Evolutionary conservation across 2,329 filamentous ascomycete genomes (phyloP).

Genomic region (Teratosphaeria zuluensis): DNA sequence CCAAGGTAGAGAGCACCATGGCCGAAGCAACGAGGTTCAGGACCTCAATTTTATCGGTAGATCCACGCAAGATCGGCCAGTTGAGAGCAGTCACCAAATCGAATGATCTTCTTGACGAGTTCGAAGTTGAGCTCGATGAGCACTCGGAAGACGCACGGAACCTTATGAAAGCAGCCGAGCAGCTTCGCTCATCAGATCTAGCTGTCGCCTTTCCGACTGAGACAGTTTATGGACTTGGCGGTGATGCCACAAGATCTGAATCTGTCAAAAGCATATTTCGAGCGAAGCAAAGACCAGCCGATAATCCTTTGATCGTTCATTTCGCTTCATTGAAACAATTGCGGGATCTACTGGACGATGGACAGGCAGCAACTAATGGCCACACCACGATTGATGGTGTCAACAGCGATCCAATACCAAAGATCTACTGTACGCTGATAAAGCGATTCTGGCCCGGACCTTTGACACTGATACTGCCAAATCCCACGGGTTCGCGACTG

Average conservation of each 20-base stretch:
- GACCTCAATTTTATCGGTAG: constrained; percentile 32
- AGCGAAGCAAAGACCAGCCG: constrained; percentile 80
- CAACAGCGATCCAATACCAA: constrained; percentile 46
- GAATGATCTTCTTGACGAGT: constrained; percentile 27
- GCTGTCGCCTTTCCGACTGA: constrained; percentile 96
- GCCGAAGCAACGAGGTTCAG: neutral
- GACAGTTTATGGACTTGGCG: constrained; percentile 94
- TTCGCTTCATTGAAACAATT: constrained; percentile 73
- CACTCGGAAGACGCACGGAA: constrained; percentile 38
- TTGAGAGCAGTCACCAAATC: constrained; percentile 21
- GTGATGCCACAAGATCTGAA: constrained; percentile 76
- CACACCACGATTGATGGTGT: constrained; percentile 19
- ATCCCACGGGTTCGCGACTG: constrained; percentile 58
- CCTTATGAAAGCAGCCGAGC: constrained; percentile 56
- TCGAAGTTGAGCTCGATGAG: constrained; percentile 20
- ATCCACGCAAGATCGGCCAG: constrained; percentile 30
- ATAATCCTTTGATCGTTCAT: constrained; percentile 94
- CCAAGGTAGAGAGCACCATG: neutral
- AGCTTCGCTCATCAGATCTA: constrained; percentile 54
- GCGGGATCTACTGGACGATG: constrained; percentile 44
- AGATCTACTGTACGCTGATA: constrained; percentile 70
- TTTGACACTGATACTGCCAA: constrained; percentile 78
- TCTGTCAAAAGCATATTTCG: constrained; percentile 87
- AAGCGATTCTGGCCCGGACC: constrained; percentile 88
- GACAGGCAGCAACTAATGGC: constrained; percentile 10